Evolutionary conservation across 2,329 filamentous ascomycete genomes (phyloP), one percentile per base, ranked within the genome.

Genomic region (Cladophialophora psammophila): DNA sequence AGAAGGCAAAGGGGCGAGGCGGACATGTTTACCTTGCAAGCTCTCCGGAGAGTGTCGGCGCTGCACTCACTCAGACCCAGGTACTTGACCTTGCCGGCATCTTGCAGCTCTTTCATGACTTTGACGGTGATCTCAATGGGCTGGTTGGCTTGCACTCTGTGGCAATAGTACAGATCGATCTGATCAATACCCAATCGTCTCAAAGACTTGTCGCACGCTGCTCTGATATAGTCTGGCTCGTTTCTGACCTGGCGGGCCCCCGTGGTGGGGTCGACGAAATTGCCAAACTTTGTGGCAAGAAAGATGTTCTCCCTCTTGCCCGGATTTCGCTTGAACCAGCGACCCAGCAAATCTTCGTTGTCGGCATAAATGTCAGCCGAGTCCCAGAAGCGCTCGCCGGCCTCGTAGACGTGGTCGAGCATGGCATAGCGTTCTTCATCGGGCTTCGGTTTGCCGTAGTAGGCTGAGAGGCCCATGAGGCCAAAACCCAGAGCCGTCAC

Each of bases 31-130:
- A 69, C 64, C 52, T 77, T 78, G 73, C 75, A 74, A 9, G 85
- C 85, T 45, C 84, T 78, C 18, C 80, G 79, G 40, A 87, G 78
- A 0, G 82, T 83, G 5, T 77, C 75, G 36, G 82, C 80, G 34
- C 78, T 81, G 65, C 80, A 79, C 69, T 83, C 82, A 8, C 78
- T 82, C 12, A 86, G 74, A 7, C 83, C 83, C 34, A 86, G 75
- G 71, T 84, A 78, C 64, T 79, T 78, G 73, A 86, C 81, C 67
- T 87, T 87, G 36, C 84, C 84, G 40, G 78, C 71, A 74, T 77
- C 73, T 64, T 80, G 75, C 5, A 84, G 73, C 67, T 83, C 79
- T 58, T 76, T 79, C 74, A 84, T 75, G 20, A 74, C 80, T 26
- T 74, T 66, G 69, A 82, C 77, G 0, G 80, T 77, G 66, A 73